These are phyloP conservation scores for Gardenia jasminoides DNA, from an alignment of 257 asterid genomes.

Conservation along the genomic window DNA sequence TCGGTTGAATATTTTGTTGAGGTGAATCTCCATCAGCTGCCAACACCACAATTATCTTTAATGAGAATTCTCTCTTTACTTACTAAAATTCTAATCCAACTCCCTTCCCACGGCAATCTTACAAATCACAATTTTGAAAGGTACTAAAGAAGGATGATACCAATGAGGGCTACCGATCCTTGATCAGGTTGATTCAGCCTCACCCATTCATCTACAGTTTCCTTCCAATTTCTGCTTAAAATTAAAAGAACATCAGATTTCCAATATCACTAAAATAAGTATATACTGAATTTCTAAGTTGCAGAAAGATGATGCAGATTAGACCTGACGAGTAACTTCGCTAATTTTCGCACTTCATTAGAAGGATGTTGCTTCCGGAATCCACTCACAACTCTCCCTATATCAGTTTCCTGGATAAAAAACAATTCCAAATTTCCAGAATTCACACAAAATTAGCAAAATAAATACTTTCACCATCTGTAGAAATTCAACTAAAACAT, in stretches of 20 bases:
- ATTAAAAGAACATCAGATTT: slow-evolving; percentile 3
- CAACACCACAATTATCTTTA: slow-evolving; percentile 48
- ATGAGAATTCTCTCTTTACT: slow-evolving; percentile 24
- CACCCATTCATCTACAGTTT: slow-evolving; percentile 92
- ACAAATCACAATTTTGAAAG: background rate
- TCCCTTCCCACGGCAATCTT: slow-evolving; percentile 4
- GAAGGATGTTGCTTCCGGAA: slow-evolving; percentile 85
- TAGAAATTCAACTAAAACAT: background rate
- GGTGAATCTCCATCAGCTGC: slow-evolving; percentile 98
- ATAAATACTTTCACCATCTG: background rate
- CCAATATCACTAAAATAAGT: background rate
- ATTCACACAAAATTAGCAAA: background rate
- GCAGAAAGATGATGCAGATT: background rate
- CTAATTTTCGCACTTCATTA: slow-evolving; percentile 71
- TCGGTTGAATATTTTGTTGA: slow-evolving; percentile 57
- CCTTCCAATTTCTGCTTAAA: slow-evolving; percentile 81
- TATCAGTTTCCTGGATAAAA: slow-evolving; percentile 66
- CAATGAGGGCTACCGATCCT: slow-evolving; percentile 51
- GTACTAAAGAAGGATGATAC: slow-evolving; percentile 34
- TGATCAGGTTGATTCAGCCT: slow-evolving; percentile 64
- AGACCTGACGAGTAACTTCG: slow-evolving; percentile 90
- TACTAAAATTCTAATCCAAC: slow-evolving; percentile 5
- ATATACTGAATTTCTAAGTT: too few species aligned
- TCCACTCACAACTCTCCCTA: slow-evolving; percentile 85
- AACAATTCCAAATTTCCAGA: background rate